Evolutionary conservation across 495 filamentous ascomycete species (phyloP).

Genomic region (Penicillium daleae): DNA sequence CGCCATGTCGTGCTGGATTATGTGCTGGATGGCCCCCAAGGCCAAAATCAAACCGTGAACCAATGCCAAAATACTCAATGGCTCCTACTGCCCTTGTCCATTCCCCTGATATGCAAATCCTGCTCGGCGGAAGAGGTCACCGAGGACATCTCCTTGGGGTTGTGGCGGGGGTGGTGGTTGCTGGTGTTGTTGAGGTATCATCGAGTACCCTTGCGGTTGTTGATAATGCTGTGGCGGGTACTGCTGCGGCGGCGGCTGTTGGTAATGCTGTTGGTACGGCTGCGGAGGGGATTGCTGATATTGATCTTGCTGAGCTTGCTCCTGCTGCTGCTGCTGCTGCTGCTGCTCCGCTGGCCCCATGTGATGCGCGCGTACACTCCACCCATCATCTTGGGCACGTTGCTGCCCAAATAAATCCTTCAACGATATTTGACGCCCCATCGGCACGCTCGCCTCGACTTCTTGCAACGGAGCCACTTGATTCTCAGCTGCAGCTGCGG

Average conservation of each 20-base stretch:
- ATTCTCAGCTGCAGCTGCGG: constrained; percentile 36
- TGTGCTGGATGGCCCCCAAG: neutral
- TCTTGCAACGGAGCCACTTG: constrained; percentile 38
- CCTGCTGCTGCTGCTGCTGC: constrained; percentile 13
- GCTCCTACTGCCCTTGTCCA: constrained; percentile 21
- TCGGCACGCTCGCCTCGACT: constrained; percentile 44
- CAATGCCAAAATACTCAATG: neutral
- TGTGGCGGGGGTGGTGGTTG: constrained; percentile 24
- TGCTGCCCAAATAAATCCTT: constrained; percentile 61
- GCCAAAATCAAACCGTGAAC: neutral
- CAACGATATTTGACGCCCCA: constrained; percentile 58
- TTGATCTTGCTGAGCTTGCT: constrained; percentile 5
- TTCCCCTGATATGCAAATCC: constrained; percentile 41
- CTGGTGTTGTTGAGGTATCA: constrained; percentile 21
- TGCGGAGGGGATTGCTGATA: constrained; percentile 17
- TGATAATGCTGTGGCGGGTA: constrained; percentile 9
- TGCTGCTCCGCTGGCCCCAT: constrained; percentile 13
- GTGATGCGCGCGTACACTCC: constrained; percentile 53
- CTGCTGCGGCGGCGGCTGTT: constrained; percentile 12
- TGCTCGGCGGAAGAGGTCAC: constrained; percentile 48
- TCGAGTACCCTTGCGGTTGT: constrained; percentile 19
- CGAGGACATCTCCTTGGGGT: constrained; percentile 40
- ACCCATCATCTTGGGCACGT: constrained; percentile 54
- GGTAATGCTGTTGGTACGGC: constrained; percentile 12
- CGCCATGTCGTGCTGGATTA: constrained; percentile 16